Base-by-base conservation (phyloP, 352 stramenopile genomes). In the Pythium phragmitis region DNA sequence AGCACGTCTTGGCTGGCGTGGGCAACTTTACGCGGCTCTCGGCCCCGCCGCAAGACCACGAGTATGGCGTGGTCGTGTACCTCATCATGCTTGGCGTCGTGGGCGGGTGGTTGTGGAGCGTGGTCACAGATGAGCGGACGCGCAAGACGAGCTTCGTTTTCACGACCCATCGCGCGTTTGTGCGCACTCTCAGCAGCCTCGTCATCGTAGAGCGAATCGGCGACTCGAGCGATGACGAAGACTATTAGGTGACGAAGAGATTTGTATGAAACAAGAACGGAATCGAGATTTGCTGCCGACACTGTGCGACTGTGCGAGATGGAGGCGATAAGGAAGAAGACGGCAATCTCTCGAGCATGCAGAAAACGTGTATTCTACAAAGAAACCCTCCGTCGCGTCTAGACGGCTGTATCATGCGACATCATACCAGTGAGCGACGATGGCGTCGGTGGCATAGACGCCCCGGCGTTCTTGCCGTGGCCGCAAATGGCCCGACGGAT, bases 401-500 rank as follows among this genome's bases (percentile, higher is more conserved):
- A 72, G 19, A 39, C 34, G 7, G 67, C 65, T 8, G 59, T 72
- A 21, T 72, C 65, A 39, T 68, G 68, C 41, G 46, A 51, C 4
- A 58, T 39, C 23, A 49, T 54, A 3, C 60, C 66, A 23, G 46
- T 36, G 19, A 59, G 53, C 2, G 68, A 73, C 1, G 67, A 68
- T 6, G 67, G 68, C 34, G 68, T 74, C 4, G 61, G 68, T 6
- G 68, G 68, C 7, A 74, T 45, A 7, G 68, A 74, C 11, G 67
- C 68, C 12, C 66, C 53, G 12, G 67, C 63, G 49, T 72, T 73
- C 57, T 81, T 86, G 12, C 77, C 70, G 50, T 89, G 81, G 1
- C 81, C 82, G 50, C 81, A 90, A n/a, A 95, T 89, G n/a, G 84
- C 84, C 48, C 84, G 79, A 58, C 84, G 76, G 49, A 95, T 92